A percentile compares a stretch with the other conserved stretches of the same genome.
phyloP scores from a whole-genome alignment of 306 rosid species.

The Acacia crassicarpa region DNA sequence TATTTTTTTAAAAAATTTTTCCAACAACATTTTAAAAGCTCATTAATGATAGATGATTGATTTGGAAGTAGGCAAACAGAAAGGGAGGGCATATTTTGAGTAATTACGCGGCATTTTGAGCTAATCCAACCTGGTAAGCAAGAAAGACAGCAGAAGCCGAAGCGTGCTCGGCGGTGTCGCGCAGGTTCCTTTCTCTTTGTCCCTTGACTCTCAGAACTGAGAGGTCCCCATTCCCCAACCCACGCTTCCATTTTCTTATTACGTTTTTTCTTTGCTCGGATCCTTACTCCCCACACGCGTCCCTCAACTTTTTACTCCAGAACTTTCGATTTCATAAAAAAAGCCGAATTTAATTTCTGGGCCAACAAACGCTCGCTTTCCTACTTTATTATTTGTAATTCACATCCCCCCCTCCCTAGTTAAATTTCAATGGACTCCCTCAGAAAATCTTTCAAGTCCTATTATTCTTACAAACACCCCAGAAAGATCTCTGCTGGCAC shows the following conservation, averaged over 20 bases:
- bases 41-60: neutral
- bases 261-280: neutral
- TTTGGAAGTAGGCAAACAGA: neutral
- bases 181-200: neutral
- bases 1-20: no score
- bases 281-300: neutral
- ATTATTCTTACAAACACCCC: constrained; percentile 41
- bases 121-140: neutral
- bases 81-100: neutral
- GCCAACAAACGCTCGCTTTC: neutral
- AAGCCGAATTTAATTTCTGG: neutral
- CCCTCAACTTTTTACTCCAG: neutral
- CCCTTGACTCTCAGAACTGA: neutral
- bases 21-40: no score
- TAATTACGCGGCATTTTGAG: neutral
- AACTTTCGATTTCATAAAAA: neutral
- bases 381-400: constrained; percentile 11
- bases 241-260: neutral
- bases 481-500: constrained; percentile 42
- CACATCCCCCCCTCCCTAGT: neutral
- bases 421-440: constrained; percentile 54
- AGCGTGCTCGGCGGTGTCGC: neutral
- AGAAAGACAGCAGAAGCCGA: neutral
- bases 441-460: constrained; percentile 58
- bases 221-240: neutral